phyloP scores from a whole-genome alignment of 441 rosid species.

The Gossypium davidsonii region DNA sequence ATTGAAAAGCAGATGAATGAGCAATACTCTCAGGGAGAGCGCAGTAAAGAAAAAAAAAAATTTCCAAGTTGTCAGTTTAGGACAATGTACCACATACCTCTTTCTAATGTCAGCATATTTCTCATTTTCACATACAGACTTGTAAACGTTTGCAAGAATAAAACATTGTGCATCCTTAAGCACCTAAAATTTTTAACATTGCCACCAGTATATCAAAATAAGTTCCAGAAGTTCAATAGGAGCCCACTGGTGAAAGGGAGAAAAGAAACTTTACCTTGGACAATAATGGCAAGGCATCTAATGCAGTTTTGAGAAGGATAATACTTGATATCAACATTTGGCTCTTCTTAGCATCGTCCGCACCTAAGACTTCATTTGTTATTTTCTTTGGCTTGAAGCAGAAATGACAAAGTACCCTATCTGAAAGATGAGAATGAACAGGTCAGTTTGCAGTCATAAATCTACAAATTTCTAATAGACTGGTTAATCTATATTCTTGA shows the following conservation, averaged over 20 bases:
- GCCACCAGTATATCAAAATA: conserved; percentile 7
- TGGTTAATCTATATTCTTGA: background rate
- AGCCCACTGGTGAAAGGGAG: conserved; percentile 7
- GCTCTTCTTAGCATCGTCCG: conserved; percentile 76
- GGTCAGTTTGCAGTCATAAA: conserved; percentile 16
- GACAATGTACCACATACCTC: conserved; percentile 39
- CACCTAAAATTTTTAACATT: conserved; percentile 47
- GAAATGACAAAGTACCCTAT: conserved; percentile 94
- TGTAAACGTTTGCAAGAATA: conserved; percentile 75
- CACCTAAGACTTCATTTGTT: conserved; percentile 52
- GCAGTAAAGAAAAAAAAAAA: conserved; percentile 9
- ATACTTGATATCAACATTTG: conserved; percentile 85
- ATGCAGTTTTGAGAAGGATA: conserved; percentile 87
- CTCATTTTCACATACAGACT: conserved; percentile 72
- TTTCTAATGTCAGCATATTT: conserved; percentile 71
- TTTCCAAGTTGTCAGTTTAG: conserved; percentile 17
- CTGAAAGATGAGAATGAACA: conserved; percentile 38
- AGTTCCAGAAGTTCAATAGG: background rate
- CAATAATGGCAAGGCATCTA: conserved; percentile 91
- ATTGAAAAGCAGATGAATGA: background rate
- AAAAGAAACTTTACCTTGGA: conserved; percentile 46
- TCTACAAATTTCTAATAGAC: conserved; percentile 15
- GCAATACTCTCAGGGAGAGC: background rate
- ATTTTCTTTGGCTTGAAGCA: conserved; percentile 94
- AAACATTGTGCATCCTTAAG: conserved; percentile 80